Base-by-base conservation (phyloP, 257 asterid species). In the Lavandula angustifolia region DNA sequence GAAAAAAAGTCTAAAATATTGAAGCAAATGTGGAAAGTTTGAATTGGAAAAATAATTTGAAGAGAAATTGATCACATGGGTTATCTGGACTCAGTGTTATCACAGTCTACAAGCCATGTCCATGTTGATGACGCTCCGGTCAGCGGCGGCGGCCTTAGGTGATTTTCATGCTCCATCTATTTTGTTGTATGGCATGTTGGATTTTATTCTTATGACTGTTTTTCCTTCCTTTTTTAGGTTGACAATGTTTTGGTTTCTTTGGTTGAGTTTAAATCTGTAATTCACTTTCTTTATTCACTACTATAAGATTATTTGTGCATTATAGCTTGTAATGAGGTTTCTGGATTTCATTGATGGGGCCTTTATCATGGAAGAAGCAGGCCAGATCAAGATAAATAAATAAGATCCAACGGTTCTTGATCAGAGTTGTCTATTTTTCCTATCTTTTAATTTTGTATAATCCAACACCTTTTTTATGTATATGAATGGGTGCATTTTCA, bases 71-170 rank as follows among this genome's bases (percentile, higher is more conserved):
- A 22, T 22, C 27, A 22, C 27, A 22, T 22, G 41, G 46, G 46
- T 8, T 40, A 40, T 40, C n/a, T 40, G n/a, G 4, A 40, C 46
- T 40, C 46, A 40, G 46, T 40, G 46, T 40, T 40, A 12, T 40
- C 46, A 40, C 46, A 40, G 10, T 40, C 46, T 40, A 40, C 46
- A 13, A 85, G 84, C 82, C 88, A 87, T 73, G 66, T 68, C 59
- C 87, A 70, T 62, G 87, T 80, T 29, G 95, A 84, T 58, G 91
- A 84, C 52, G 92, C 92, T 6, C 95, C 95, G 0, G 98, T 87
- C 62, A 92, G 95, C 74, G 98, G 98, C 50, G 95, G 98, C 18
- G 98, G 98, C 54, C 87, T 85, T 41, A 92, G 98, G 97, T 89
- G 73, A 75, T 67, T 31, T 43, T 32, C 69, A 56, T 53, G 4